Base-by-base conservation (phyloP, 2,329 filamentous ascomycete species). In the Diaporthe humulicola region DNA sequence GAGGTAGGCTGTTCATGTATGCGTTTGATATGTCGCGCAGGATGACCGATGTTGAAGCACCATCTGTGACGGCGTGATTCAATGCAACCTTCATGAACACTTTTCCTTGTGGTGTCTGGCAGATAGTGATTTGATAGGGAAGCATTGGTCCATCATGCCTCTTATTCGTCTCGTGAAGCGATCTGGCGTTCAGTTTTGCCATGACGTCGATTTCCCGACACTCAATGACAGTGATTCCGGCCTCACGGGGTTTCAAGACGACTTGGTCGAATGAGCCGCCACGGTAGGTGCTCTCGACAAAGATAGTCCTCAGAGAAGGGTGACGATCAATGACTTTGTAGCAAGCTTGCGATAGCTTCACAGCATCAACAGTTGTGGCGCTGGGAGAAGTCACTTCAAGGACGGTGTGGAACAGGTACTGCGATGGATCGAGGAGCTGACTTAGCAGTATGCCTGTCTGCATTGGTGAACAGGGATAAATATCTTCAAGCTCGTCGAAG, bases 381-480 rank as follows among this genome's bases (percentile, higher is more conserved):
- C 67, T 56, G 14, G 40, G 36, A 60, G 60, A 71, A 9, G 54
- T 48, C 30, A 79, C 60, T 14, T 70, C 56, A 76, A 78, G 76
- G 61, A 79, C 66, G 28, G 74, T 76, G 58, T 77, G 77, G 75
- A 79, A 77, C 12, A 61, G 64, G 76, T 73, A 74, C 77, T 79
- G 42, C 75, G 78, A 25, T 73, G 73, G 54, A 77, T 73, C 45
- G 8, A 76, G 78, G 40, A 78, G 76, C 45, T 79, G 78, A 38
- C 77, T 77, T 74, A 79, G 78, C 19, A 79, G 71, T 67, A 79
- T 79, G 15, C 78, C 78, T 57, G 79, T 77, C 40, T 79, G 78
- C 4, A 79, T 76, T 1, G 78, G 77, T 10, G 78, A 78, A 73
- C 78, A 79, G 1, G 78, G 78, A 42, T 78, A 79, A 17, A 79